phyloP scores from a whole-genome alignment of 2,329 filamentous ascomycete species.

The Neonectria coccinea region DNA sequence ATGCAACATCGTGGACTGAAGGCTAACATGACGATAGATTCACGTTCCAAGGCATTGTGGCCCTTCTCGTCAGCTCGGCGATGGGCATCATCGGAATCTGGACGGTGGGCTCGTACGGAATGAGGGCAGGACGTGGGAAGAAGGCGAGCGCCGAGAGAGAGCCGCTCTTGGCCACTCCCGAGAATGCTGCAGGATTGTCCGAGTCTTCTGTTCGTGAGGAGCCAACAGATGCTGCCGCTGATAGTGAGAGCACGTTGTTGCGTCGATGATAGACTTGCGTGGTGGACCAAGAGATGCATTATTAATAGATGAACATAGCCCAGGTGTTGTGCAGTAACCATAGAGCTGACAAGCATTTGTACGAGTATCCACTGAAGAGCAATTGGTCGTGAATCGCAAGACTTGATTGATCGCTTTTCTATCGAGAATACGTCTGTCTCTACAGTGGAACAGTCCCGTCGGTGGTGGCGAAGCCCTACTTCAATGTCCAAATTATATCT shows the following conservation, averaged over 20 bases:
- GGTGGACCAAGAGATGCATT: not conserved
- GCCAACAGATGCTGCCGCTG: not conserved
- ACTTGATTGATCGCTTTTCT: not conserved
- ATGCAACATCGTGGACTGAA: not conserved
- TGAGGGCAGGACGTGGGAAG: slow-evolving; percentile 32
- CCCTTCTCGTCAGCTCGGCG: slow-evolving; percentile 78
- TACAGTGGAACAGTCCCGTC: not conserved
- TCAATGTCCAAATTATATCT: not conserved
- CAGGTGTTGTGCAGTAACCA: slow-evolving; percentile 4
- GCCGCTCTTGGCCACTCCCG: slow-evolving; percentile 36
- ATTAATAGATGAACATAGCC: slow-evolving; percentile 11
- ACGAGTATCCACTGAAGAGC: not conserved
- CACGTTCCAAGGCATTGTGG: slow-evolving; percentile 77
- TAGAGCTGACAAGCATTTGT: slow-evolving; percentile 8
- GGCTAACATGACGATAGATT: slow-evolving; percentile 59
- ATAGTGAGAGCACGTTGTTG: not conserved
- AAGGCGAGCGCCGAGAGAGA: slow-evolving; percentile 39
- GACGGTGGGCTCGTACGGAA: slow-evolving; percentile 75
- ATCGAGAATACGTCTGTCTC: not conserved
- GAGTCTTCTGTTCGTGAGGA: slow-evolving; percentile 6
- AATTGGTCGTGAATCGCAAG: not conserved
- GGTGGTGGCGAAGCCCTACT: not conserved
- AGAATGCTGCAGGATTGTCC: slow-evolving; percentile 6
- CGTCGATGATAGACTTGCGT: slow-evolving; percentile 5
- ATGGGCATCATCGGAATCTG: slow-evolving; percentile 76